These are phyloP conservation scores for Thielaviopsis cerberus DNA, from an alignment of 2,329 filamentous ascomycete genomes.

Conservation along the genomic window DNA sequence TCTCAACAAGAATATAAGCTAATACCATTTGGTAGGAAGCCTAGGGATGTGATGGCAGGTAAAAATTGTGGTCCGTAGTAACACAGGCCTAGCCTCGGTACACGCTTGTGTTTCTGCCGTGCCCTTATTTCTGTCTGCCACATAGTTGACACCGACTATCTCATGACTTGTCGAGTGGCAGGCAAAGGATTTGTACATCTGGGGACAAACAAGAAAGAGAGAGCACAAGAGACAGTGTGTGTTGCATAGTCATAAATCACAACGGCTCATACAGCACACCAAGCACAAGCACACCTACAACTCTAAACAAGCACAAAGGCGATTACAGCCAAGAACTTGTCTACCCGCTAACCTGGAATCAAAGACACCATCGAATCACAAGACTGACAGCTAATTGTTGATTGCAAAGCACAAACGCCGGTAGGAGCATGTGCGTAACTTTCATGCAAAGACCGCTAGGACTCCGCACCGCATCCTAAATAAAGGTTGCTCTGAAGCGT, in stretches of 20 bases:
- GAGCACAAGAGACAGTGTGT: not conserved
- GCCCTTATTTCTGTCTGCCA: not conserved
- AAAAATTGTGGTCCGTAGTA: not conserved
- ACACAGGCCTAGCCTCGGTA: not conserved
- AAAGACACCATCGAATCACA: not conserved
- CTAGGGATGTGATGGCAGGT: not conserved
- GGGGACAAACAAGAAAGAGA: not conserved
- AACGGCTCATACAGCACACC: not conserved
- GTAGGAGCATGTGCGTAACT: not conserved
- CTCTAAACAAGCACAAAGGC: not conserved
- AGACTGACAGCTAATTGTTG: not conserved
- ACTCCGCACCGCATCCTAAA: not conserved
- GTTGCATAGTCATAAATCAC: not conserved
- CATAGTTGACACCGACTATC: not conserved
- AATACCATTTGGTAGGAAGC: not conserved
- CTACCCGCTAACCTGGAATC: not conserved
- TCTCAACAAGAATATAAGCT: not conserved
- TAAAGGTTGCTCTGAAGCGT: not conserved
- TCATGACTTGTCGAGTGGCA: not conserved
- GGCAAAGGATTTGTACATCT: not conserved
- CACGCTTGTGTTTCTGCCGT: not conserved
- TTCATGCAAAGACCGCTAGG: not conserved
- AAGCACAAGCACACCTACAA: not conserved
- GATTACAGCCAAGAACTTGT: not conserved
- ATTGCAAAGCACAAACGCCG: not conserved